Percentiles rank a stretch among this genome's conserved stretches.
phyloP scores from a whole-genome alignment of 1,284 basidiomycete genomes.

The Leccinum pallidistipes region DNA sequence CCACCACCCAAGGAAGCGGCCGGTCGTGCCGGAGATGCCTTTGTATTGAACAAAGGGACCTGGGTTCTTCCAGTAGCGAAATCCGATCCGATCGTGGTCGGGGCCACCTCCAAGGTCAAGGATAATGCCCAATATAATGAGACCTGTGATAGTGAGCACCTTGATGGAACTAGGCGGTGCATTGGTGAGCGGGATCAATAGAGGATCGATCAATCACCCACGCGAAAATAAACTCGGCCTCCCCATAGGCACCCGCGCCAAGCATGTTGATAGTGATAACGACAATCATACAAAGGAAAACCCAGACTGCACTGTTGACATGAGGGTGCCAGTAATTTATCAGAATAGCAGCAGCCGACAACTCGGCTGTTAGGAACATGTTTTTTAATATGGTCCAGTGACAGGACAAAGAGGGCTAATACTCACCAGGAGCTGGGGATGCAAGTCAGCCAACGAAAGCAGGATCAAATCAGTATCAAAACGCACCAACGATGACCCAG shows the following conservation, averaged over 20 bases:
- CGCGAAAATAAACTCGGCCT: conserved; percentile 58
- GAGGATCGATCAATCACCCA: conserved; percentile 21
- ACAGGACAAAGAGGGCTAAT: not conserved
- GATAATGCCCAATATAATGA: conserved; percentile 43
- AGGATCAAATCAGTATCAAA: not conserved
- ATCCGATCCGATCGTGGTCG: conserved; percentile 48
- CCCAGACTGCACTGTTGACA: conserved; percentile 62
- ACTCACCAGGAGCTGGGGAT: conserved; percentile 31
- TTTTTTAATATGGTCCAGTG: conserved; percentile 1
- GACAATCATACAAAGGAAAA: conserved; percentile 60
- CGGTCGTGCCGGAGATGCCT: conserved; percentile 46
- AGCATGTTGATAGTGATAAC: conserved; percentile 69
- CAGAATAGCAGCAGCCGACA: conserved; percentile 64
- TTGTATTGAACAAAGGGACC: conserved; percentile 53
- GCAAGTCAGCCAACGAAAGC: conserved; percentile 1
- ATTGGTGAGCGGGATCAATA: not conserved
- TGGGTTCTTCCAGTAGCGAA: conserved; percentile 55
- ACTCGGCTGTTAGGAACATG: conserved; percentile 44
- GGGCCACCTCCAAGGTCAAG: conserved; percentile 63
- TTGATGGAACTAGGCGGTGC: conserved; percentile 52
- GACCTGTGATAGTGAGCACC: conserved; percentile 56
- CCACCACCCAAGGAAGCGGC: conserved; percentile 57
- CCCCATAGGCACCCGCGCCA: conserved; percentile 52
- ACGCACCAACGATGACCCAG: conserved; percentile 53
- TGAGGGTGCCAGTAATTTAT: conserved; percentile 58